Evolutionary conservation across 2,329 filamentous ascomycete genomes (phyloP), one percentile per base, ranked within the genome.

Genomic region (Cytospora mali): DNA sequence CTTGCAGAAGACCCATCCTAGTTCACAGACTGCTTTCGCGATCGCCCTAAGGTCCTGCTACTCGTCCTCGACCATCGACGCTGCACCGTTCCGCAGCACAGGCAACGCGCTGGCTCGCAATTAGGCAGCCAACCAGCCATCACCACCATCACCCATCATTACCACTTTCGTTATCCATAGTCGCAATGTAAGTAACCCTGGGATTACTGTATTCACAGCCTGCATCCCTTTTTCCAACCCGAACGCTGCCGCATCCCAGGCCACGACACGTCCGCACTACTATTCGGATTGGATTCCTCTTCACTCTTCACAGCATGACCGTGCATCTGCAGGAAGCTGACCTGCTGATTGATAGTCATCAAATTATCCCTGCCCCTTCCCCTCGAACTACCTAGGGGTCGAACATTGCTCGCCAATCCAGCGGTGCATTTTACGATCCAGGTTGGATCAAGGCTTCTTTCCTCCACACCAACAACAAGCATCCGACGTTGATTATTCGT

Each of bases 61-160:
- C 58, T 54, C 35, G 28, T 42, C 50, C 58, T 39, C 28, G 39
- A 60, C 28, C 39, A 35, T 28, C 29, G 35, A 29, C 28, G 33
- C 27, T 60, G 57, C 28, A 48, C 49, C 31, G 58, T 51, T 46
- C 25, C 50, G 31, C 50, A 54, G 25, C 57, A n/a, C 57, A 53
- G 50, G 46, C 21, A 25, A 60, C 58, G 58, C 58, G 58, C 58
- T 27, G 28, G 35, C 50, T 21, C 46, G 27, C 50, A 54, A 49
- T 29, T 39, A 52, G 55, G 60, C 49, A 65, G 51, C 55, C 56
- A 71, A 46, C 70, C 68, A 71, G 27, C 68, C 66, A 62, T 62
- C 67, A n/a, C 29, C 69, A 51, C 23, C 25, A 21, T 46, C n/a
- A 6, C 6, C 33, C n/a, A 42, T 3, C 23, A 31, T 39, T 27